Conservation (phyloP, 345 rosid genomes). For the Cardiospermum halicacabum region DNA sequence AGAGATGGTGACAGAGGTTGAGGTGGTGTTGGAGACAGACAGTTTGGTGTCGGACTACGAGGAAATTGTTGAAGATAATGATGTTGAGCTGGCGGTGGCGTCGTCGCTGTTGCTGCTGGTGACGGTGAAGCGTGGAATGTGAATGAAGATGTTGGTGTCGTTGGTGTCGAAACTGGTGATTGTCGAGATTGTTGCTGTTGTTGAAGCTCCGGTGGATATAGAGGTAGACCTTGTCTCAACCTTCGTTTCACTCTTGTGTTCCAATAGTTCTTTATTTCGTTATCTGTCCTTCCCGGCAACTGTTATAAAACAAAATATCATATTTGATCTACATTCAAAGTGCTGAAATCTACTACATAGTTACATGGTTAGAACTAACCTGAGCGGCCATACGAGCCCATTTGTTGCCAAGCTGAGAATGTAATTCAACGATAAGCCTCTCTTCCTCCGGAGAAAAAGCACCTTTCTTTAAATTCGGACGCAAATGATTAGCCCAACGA, state of each 20-base stretch:
- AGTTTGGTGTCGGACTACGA: conserved; percentile 23
- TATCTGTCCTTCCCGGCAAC: conserved; percentile 75
- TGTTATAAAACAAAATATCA: not conserved
- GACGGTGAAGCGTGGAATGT: conserved; percentile 24
- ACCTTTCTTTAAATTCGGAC: conserved; percentile 51
- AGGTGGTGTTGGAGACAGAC: not conserved
- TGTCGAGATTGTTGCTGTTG: conserved; percentile 19
- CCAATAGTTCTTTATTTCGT: conserved; percentile 76
- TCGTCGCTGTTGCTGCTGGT: conserved; percentile 5
- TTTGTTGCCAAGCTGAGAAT: conserved; percentile 52
- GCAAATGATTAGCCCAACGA: conserved; percentile 54
- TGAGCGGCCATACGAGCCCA: conserved; percentile 71
- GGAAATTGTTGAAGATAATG: conserved; percentile 21
- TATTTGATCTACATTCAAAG: too few relatives aligned
- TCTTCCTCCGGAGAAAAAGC: conserved; percentile 49
- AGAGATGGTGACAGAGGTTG: conserved; percentile 25
- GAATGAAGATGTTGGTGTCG: conserved; percentile 32
- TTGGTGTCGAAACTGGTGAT: conserved; percentile 21
- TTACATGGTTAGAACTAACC: conserved; percentile 14
- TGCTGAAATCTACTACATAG: too few relatives aligned
- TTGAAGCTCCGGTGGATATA: conserved; percentile 50
- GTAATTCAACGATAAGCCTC: conserved; percentile 46
- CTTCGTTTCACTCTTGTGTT: conserved; percentile 65
- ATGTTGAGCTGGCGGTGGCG: conserved; percentile 20
- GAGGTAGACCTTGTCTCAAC: conserved; percentile 59